Evolutionary conservation across 495 filamentous ascomycete species (phyloP), one percentile per base, ranked within the genome.

Genomic region (Hyaloscypha hepaticicola): DNA sequence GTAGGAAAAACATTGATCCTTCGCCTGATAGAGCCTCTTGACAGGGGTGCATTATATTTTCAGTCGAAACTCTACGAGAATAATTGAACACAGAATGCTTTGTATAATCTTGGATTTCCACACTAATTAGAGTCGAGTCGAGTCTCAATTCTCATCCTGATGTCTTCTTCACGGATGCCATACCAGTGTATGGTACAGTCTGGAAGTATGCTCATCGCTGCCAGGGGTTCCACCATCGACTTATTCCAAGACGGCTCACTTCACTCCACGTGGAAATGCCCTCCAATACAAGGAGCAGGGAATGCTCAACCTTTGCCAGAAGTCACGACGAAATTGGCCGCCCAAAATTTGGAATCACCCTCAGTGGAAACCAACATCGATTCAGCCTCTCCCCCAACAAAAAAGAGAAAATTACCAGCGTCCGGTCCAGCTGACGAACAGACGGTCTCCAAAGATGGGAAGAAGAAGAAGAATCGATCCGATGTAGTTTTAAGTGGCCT

Each of bases 171-270:
- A 45, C 52, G 51, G 29, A 62, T 68, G 41, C 78, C 80, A 33
- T 82, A 78, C 48, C 77, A 80, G 33, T 70, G 77, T n/a, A 65
- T 81, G 53, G 71, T 74, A 33, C 75, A 70, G 7, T 69, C 66
- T 57, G 76, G 78, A 59, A 64, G 69, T 58, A 45, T 76, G 21
- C 56, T 82, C 8, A 72, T 81, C 56, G 80, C 80, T 31, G 79
- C 79, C 1, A 74, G 72, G 38, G 78, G 73, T 16, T 72, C 74
- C 34, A 66, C 69, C 60, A 79, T 82, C 3, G 72, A 80, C 67
- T 73, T 73, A 2, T 78, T 79, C 69, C 75, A 65, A 65, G 60
- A 72, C 41, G 69, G 78, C 7, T 64, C 72, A 38, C 70, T 69
- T 14, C 52, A 78, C 26, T 78, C 78, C 24, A 74, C 75, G 31